These are phyloP conservation scores for Vanrija humicola DNA, from an alignment of 1,284 basidiomycete genomes.

Conservation along the genomic window DNA sequence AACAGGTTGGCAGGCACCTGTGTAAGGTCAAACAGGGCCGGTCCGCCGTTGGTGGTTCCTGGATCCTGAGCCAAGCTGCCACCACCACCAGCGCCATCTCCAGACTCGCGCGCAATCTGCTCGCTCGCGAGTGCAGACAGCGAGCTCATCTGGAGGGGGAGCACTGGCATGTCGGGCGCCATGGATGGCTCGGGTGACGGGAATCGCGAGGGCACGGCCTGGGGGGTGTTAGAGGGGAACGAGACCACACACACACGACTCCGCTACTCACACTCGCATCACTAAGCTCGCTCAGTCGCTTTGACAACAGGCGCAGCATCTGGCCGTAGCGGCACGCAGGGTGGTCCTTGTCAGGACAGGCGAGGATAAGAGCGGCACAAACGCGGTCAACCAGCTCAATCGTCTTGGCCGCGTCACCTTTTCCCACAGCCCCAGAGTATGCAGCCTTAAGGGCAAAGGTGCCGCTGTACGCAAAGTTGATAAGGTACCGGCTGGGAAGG, in stretches of 20 bases:
- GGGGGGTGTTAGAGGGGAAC: neutral
- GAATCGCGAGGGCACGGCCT: slow-evolving; percentile 44
- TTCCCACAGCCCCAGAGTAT: slow-evolving; percentile 37
- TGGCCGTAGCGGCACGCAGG: slow-evolving; percentile 44
- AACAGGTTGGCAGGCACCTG: slow-evolving; percentile 25
- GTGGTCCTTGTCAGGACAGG: slow-evolving; percentile 43
- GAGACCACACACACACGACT: too few species aligned
- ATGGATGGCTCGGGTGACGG: slow-evolving; percentile 32
- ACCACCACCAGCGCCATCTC: neutral
- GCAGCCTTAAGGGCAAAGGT: slow-evolving; percentile 44
- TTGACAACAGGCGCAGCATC: slow-evolving; percentile 41
- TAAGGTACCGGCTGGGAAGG: slow-evolving; percentile 42
- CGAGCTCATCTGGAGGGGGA: too few species aligned
- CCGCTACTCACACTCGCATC: slow-evolving; percentile 35
- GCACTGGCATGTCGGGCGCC: neutral
- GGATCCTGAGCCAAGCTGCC: too few species aligned
- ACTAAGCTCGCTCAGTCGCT: slow-evolving; percentile 38
- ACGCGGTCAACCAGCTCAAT: slow-evolving; percentile 39
- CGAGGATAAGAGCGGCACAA: slow-evolving; percentile 33
- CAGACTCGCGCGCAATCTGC: too few species aligned
- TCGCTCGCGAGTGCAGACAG: too few species aligned
- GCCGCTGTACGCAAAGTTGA: slow-evolving; percentile 45
- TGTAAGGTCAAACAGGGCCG: slow-evolving; percentile 11
- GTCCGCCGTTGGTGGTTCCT: too few species aligned
- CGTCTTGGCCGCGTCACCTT: slow-evolving; percentile 34